A percentile compares a stretch with the other conserved stretches of the same genome.
These are phyloP conservation scores for Boletus rex-veris DNA, from an alignment of 768 basidiomycete species.

Conservation along the genomic window DNA sequence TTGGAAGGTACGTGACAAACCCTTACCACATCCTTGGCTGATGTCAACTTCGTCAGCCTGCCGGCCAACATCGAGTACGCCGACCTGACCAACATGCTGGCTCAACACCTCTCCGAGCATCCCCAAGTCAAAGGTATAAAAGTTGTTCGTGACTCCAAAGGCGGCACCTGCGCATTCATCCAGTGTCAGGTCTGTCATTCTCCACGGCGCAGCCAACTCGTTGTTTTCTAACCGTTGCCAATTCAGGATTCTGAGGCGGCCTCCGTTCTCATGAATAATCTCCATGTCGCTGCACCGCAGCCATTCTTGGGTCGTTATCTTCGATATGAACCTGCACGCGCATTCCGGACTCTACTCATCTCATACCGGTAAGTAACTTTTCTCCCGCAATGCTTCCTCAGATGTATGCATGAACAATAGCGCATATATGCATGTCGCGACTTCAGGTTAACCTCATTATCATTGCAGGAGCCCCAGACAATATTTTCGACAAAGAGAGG, in stretches of 20 bases:
- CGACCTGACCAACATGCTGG: constrained; percentile 59
- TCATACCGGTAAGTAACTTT: constrained; percentile 58
- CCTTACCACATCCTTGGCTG: background rate
- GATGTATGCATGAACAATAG: constrained; percentile 13
- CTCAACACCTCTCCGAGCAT: constrained; percentile 64
- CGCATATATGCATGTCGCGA: constrained; percentile 21
- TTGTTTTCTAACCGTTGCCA: background rate
- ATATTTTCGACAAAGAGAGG: constrained; percentile 18
- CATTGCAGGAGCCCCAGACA: constrained; percentile 19
- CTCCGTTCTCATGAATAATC: constrained; percentile 52
- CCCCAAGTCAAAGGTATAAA: constrained; percentile 63
- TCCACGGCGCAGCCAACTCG: background rate
- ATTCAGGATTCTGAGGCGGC: constrained; percentile 57
- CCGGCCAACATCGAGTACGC: constrained; percentile 63
- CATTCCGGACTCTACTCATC: constrained; percentile 68
- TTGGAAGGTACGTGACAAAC: constrained; percentile 61
- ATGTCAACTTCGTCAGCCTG: constrained; percentile 42
- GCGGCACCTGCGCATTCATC: constrained; percentile 80
- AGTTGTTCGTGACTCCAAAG: constrained; percentile 71
- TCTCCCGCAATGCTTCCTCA: background rate
- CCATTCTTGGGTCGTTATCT: constrained; percentile 70
- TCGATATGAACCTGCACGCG: constrained; percentile 76
- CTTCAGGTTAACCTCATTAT: constrained; percentile 7
- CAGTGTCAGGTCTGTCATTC: constrained; percentile 66
- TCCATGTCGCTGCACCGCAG: constrained; percentile 53